Evolutionary conservation across 2,329 filamentous ascomycete species (phyloP), one percentile per base, ranked within the genome.

Genomic region (Aspergillus tubingensis): DNA sequence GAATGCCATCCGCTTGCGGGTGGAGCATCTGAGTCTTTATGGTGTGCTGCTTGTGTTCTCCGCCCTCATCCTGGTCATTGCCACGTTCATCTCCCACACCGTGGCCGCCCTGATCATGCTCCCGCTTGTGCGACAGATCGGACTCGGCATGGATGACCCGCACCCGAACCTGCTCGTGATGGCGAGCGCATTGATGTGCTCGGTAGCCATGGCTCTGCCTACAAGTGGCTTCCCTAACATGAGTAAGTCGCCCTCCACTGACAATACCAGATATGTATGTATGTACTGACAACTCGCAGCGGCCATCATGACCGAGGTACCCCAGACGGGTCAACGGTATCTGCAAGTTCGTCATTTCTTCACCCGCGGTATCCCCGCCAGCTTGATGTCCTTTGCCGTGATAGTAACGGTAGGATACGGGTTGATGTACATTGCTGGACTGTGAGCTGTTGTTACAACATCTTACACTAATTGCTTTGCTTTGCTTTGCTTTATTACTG

Each of bases 231-330:
- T 99, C 80, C 95, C 95, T 1, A 99, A 99, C 69, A 99, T 99
- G 95, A 99, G 93, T 96, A 86, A 84, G 92, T 27, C 64, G 71
- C 61, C 61, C n/a, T 10, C 8, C 7, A 8, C 11, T 43, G 17
- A 17, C n/a, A 17, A 17, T 19, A 19, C 27, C 3, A 44, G 15
- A 10, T 1, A 44, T 11, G 11, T 54, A 21, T 57, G 27, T 65
- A 43, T 21, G 30, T 58, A 44, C 62, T 66, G 61, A 66, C 47
- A 21, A 17, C 32, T 21, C 59, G 30, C 65, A 96, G 92, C 95
- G 72, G 95, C 95, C 3, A 98, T 99, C 71, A 98, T 99, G 95
- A 98, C 98, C 83, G 95, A 99, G 79, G 94, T 99, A 70, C 86
- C 91, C 0, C 85, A 89, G 65, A 96, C 93, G 0, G 95, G 95